Percentiles rank a stretch among this genome's conserved stretches.
phyloP scores from a whole-genome alignment of 495 filamentous ascomycete genomes.

The Parathielavia hyrcaniae region DNA sequence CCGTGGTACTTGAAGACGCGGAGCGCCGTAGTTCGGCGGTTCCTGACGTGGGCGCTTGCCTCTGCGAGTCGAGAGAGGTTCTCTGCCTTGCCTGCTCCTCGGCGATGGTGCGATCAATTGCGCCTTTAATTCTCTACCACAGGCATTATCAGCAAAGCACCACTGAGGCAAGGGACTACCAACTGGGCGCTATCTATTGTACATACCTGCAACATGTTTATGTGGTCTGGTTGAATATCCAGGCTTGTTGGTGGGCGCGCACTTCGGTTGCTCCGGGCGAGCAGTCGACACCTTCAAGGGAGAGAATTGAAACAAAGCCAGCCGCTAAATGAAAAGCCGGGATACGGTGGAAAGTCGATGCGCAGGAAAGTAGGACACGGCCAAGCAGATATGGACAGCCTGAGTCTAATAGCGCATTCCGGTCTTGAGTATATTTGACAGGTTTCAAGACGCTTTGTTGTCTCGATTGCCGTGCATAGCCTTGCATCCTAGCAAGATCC shows the following conservation, averaged over 20 bases:
- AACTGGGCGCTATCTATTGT: background rate
- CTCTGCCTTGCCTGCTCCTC: constrained; percentile 81
- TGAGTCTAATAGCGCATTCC: too few relatives aligned
- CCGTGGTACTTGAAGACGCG: constrained; percentile 46
- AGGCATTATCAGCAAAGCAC: constrained; percentile 12
- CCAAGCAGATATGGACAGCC: too few relatives aligned
- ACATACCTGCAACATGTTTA: constrained; percentile 36
- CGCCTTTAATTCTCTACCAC: constrained; percentile 70
- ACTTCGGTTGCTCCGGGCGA: constrained; percentile 2
- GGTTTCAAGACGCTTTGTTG: background rate
- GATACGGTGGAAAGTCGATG: background rate
- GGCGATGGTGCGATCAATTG: constrained; percentile 77
- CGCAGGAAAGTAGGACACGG: background rate
- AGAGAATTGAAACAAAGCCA: background rate
- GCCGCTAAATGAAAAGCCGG: background rate
- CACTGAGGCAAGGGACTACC: background rate
- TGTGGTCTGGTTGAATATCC: background rate
- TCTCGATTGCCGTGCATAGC: background rate
- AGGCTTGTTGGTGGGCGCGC: background rate
- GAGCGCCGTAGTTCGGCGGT: constrained; percentile 47
- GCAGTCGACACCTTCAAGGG: background rate
- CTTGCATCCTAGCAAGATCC: constrained; percentile 1
- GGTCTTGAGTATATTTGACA: too few relatives aligned
- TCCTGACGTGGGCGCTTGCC: constrained; percentile 36
- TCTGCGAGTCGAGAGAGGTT: constrained; percentile 31